Evolutionary conservation across 805 yeast species (phyloP), one percentile per base, ranked within the genome.

Genomic region (Spathaspora girioi): DNA sequence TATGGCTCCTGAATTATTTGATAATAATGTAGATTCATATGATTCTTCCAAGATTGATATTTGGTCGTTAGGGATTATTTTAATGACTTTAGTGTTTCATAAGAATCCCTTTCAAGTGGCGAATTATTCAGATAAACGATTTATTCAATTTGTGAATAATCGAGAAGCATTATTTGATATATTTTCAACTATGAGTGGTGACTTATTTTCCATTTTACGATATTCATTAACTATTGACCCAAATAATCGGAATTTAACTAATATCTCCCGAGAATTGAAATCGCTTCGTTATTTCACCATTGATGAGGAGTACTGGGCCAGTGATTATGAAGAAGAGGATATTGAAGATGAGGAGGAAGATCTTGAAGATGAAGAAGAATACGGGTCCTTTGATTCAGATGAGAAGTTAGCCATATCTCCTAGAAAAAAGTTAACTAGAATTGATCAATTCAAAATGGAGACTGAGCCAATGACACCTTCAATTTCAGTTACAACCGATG

Each of bases 1-100:
- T 68, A 91, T 91, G 97, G 96, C 97, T 0, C 97, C 97, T 1
- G 97, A 91, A 64, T 70, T 90, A 51, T 85, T 90, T 63, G 96
- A 90, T 50, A 58, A 66, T 12, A 70, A 71, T 41, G 69, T 82
- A 46, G 81, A 80, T 35, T 72, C 77, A 43, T 92, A 91, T 65
- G 87, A 86, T 59, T 89, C 96, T 8, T 82, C 84, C 18, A 86
- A 87, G 66, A 86, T 87, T 47, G 97, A 91, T 69, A 75, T 91
- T 46, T 91, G 97, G 97, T 84, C 97, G 0, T 70, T 88, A 53
- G 97, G 97, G 27, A 83, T 91, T 52, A 88, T 90, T 44, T 74
- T 91, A 52, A 71, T 91, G 60, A 91, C 93, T 58, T 76, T 88
- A 50, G 87, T 91, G n/a, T 91, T 91, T 71, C 94, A 87, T 48